A percentile compares a stretch with the other conserved stretches of the same genome.
These are phyloP conservation scores for Penicillium sp. DNA, from an alignment of 2,329 filamentous ascomycete genomes.

Conservation along the genomic window DNA sequence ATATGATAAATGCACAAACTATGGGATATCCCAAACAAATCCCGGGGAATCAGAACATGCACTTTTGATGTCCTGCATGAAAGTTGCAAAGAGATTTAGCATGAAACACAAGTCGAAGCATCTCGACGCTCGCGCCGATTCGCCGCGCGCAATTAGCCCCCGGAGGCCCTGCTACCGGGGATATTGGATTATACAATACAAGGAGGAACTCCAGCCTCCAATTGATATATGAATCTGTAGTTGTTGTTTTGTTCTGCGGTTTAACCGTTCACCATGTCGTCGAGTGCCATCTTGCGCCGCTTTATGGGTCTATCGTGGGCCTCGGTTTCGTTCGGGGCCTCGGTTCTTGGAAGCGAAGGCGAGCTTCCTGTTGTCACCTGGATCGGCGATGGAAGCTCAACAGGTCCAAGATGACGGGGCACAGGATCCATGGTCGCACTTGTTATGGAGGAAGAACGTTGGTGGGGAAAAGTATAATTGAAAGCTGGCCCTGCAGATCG, in stretches of 20 bases:
- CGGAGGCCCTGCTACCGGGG: slow-evolving; percentile 25
- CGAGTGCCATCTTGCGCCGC: slow-evolving; percentile 41
- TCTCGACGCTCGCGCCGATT: neutral
- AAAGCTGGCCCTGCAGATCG: slow-evolving; percentile 30
- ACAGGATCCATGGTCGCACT: slow-evolving; percentile 21
- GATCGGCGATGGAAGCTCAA: slow-evolving; percentile 21
- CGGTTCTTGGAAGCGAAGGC: slow-evolving; percentile 16
- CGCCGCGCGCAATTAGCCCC: slow-evolving; percentile 15
- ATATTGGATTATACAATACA: slow-evolving; percentile 25
- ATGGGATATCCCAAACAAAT: neutral
- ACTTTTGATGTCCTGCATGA: slow-evolving; percentile 8
- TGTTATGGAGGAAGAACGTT: slow-evolving; percentile 23
- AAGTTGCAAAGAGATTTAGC: neutral
- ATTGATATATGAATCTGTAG: neutral
- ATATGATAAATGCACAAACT: neutral
- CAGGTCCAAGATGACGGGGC: slow-evolving; percentile 23
- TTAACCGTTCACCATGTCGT: slow-evolving; percentile 44
- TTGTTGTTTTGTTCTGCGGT: neutral
- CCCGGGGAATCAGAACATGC: slow-evolving; percentile 2
- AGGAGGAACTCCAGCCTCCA: slow-evolving; percentile 9
- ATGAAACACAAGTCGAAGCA: neutral
- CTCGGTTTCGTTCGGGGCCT: slow-evolving; percentile 22
- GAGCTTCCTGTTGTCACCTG: slow-evolving; percentile 17
- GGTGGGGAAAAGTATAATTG: slow-evolving; percentile 27
- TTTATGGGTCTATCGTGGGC: slow-evolving; percentile 33